Conservation (phyloP, 257 asterid species). For the Solanum tacnaense region DNA sequence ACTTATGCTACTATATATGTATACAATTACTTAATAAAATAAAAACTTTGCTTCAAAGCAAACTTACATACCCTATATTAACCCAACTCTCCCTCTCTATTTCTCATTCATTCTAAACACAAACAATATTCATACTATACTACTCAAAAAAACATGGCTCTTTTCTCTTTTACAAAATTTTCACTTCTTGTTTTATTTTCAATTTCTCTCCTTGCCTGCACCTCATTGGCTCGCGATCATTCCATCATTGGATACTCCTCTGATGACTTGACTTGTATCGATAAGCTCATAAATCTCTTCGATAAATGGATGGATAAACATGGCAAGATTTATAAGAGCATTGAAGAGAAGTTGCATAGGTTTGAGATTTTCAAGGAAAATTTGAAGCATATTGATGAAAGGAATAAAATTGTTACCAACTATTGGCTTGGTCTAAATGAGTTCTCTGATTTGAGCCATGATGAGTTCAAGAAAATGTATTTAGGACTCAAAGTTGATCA, state of each 20-base stretch:
- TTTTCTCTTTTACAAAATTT: slow-evolving; percentile 19
- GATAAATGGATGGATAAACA: slow-evolving; percentile 51
- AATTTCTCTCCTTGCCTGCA: slow-evolving; percentile 6
- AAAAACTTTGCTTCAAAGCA: slow-evolving; percentile 26
- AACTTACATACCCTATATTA: slow-evolving; percentile 5
- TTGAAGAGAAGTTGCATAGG: slow-evolving; percentile 56
- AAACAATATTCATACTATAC: slow-evolving; percentile 2
- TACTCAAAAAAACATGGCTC: slow-evolving; percentile 20
- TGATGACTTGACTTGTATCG: slow-evolving; percentile 39
- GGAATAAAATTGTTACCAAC: slow-evolving; percentile 32
- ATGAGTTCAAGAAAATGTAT: slow-evolving; percentile 47
- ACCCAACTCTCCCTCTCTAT: not conserved
- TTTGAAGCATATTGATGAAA: slow-evolving; percentile 57
- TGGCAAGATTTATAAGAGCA: slow-evolving; percentile 32
- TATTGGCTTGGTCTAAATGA: slow-evolving; percentile 66
- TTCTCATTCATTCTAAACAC: slow-evolving; percentile 13
- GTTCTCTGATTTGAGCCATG: slow-evolving; percentile 56
- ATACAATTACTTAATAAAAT: not conserved
- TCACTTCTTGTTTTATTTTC: slow-evolving; percentile 19
- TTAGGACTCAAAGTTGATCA: slow-evolving; percentile 38
- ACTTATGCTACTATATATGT: not conserved
- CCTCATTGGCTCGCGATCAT: slow-evolving; percentile 29
- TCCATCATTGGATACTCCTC: slow-evolving; percentile 52
- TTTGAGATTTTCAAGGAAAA: slow-evolving; percentile 60
- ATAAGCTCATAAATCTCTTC: slow-evolving; percentile 50